Evolutionary conservation across 805 yeast species (phyloP).

Genomic region (Jamesozyma hellenica): DNA sequence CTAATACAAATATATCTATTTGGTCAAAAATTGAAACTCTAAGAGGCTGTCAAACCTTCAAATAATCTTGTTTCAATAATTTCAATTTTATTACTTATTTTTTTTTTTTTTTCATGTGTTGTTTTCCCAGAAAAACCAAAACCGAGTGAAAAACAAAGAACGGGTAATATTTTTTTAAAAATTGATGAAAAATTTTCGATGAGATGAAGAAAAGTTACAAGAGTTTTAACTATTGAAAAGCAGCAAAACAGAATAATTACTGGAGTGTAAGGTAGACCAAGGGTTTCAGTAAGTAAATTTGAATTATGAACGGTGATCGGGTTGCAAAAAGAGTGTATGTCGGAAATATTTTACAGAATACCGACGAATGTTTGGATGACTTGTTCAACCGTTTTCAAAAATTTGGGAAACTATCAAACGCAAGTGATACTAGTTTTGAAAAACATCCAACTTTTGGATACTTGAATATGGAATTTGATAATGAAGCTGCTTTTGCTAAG

Average conservation of each 20-base stretch:
- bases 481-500: conserved; percentile 33
- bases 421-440: conserved; percentile 40
- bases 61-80: no score
- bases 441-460: conserved; percentile 53
- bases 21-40: no score
- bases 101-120: background rate
- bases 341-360: conserved; percentile 22
- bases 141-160: no score
- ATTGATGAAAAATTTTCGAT: conserved; percentile 2
- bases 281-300: no score
- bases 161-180: background rate
- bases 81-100: background rate
- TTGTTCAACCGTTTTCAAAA: conserved; percentile 47
- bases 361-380: conserved; percentile 28
- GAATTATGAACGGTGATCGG: background rate
- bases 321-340: conserved; percentile 23
- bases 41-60: no score
- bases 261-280: no score
- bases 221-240: background rate
- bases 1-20: no score
- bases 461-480: conserved; percentile 46
- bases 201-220: background rate
- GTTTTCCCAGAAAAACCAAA: background rate
- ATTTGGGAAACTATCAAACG: conserved; percentile 41
- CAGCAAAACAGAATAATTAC: background rate